Conservation (phyloP, 495 filamentous ascomycete genomes). For the Lepraria neglecta region DNA sequence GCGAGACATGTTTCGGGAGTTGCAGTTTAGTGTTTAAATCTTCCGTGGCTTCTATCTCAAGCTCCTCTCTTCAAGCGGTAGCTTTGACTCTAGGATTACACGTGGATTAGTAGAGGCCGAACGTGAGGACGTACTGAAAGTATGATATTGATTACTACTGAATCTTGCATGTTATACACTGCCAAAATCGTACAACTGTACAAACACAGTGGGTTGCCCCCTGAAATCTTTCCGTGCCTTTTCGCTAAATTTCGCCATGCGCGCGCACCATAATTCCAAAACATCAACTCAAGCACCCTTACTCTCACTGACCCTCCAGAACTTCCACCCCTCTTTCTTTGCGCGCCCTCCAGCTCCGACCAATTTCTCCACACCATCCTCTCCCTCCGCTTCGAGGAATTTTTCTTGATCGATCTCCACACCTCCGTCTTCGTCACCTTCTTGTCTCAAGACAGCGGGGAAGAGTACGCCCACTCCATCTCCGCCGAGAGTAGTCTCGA, state of each 20-base stretch:
- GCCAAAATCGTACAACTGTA: background rate
- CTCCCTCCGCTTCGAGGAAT: constrained; percentile 72
- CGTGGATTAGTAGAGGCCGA: too few relatives aligned
- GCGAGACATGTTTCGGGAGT: too few relatives aligned
- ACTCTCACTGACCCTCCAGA: constrained; percentile 57
- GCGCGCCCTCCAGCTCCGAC: constrained; percentile 49
- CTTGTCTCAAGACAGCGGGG: constrained; percentile 78
- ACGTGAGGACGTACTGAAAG: too few relatives aligned
- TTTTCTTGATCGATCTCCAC: constrained; percentile 90
- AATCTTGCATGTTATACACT: background rate
- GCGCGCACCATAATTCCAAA: too few relatives aligned
- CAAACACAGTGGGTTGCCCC: background rate
- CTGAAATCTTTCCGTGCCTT: background rate
- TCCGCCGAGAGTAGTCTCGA: constrained; percentile 80
- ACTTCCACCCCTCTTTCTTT: constrained; percentile 79
- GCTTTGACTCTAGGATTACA: too few relatives aligned
- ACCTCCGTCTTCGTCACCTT: constrained; percentile 65
- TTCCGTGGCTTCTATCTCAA: too few relatives aligned
- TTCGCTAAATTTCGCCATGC: too few relatives aligned
- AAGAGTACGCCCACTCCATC: constrained; percentile 89
- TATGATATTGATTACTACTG: background rate
- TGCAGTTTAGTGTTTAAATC: too few relatives aligned
- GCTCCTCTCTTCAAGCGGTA: too few relatives aligned
- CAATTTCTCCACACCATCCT: constrained; percentile 47
- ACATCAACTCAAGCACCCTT: background rate